phyloP scores from a whole-genome alignment of 2,329 filamentous ascomycete species.

The Sarocladiaceae sp. region DNA sequence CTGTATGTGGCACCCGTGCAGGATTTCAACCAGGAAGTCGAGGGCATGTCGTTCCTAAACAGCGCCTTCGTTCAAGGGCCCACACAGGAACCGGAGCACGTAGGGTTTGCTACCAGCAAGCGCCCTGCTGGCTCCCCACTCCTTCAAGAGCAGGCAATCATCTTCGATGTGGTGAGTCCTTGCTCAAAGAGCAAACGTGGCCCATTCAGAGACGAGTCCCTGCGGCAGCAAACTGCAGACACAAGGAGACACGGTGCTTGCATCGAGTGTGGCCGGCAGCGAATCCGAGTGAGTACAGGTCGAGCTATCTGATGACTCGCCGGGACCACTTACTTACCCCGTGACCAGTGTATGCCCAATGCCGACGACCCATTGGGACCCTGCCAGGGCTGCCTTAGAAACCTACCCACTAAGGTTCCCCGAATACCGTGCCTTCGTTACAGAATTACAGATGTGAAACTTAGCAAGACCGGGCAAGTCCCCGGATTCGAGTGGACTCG shows the following conservation, averaged over 20 bases:
- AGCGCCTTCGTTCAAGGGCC: not conserved
- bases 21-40: not conserved
- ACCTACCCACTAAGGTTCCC: conserved; percentile 43
- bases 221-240: conserved; percentile 50
- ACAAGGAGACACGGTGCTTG: conserved; percentile 56
- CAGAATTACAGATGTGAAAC: conserved; percentile 54
- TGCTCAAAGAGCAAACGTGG: conserved; percentile 35
- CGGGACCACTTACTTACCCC: too few species aligned
- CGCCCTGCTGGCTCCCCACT: not conserved
- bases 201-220: conserved; percentile 49
- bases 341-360: conserved; percentile 47
- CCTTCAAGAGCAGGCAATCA: not conserved
- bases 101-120: not conserved
- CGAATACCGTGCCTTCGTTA: conserved; percentile 56
- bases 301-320: not conserved
- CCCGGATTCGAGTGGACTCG: conserved; percentile 56
- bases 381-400: conserved; percentile 51
- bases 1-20: not conserved
- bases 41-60: not conserved
- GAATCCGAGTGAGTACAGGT: conserved; percentile 48
- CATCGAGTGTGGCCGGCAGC: conserved; percentile 58
- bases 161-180: conserved; percentile 23
- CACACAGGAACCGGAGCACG: not conserved
- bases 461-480: conserved; percentile 56
- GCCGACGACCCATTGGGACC: conserved; percentile 39